These are phyloP conservation scores for Schizonepeta tenuifolia DNA, from an alignment of 257 asterid species.

Conservation along the genomic window DNA sequence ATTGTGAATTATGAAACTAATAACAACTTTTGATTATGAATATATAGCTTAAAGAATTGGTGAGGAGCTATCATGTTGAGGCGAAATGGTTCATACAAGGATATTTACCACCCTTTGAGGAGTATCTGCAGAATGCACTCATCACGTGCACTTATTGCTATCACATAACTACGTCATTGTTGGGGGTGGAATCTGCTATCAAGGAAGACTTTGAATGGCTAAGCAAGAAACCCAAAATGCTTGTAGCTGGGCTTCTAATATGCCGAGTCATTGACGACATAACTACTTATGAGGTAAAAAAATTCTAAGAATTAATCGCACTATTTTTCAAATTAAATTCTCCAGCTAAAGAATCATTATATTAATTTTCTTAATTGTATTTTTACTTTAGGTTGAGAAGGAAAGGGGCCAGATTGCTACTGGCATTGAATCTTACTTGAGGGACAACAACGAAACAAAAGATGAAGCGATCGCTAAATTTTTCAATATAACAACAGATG, in stretches of 20 bases:
- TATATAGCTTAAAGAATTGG: slow-evolving; percentile 26
- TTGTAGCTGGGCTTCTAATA: too few species aligned
- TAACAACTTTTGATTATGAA: too few species aligned
- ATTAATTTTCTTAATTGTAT: too few species aligned
- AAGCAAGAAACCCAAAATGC: too few species aligned
- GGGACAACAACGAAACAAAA: slow-evolving; percentile 25
- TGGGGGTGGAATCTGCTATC: neutral
- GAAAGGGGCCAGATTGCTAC: slow-evolving; percentile 35
- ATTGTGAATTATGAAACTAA: too few species aligned
- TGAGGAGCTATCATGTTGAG: slow-evolving; percentile 22
- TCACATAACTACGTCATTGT: neutral
- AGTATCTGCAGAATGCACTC: slow-evolving; percentile 15
- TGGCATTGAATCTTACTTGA: slow-evolving; percentile 36
- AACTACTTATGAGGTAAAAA: too few species aligned
- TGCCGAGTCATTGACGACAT: too few species aligned
- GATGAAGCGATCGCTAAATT: slow-evolving; percentile 31
- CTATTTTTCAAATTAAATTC: too few species aligned
- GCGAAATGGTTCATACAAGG: slow-evolving; percentile 31
- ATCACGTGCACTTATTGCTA: neutral
- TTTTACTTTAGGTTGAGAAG: slow-evolving; percentile 28
- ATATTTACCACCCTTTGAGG: slow-evolving; percentile 22
- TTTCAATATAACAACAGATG: neutral
- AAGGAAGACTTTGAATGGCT: slow-evolving; percentile 14
- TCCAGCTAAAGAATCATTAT: too few species aligned
- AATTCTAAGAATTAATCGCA: too few species aligned